Evolutionary conservation across 1,284 basidiomycete genomes (phyloP).

Genomic region (Sporisorium exsertum): DNA sequence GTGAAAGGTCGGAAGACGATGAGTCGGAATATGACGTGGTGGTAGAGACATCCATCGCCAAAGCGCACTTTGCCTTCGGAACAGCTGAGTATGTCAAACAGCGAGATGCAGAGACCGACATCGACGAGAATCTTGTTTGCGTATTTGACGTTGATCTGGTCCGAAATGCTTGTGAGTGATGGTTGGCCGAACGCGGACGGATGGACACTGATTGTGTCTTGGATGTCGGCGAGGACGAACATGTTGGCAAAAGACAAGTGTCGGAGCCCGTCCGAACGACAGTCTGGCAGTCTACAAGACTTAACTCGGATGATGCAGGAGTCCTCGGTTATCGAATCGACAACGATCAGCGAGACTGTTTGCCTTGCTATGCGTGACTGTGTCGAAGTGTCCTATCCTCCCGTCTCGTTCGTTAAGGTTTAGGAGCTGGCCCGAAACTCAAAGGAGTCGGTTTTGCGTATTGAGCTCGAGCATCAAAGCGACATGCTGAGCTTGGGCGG

Average conservation of each 20-base stretch:
- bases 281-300: not conserved
- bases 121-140: constrained; percentile 92
- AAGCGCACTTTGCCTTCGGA: constrained; percentile 93
- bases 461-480: constrained; percentile 3
- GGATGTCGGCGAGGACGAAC: constrained; percentile 62
- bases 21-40: constrained; percentile 91
- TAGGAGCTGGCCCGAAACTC: not conserved
- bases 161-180: constrained; percentile 78
- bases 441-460: not conserved
- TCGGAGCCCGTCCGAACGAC: not conserved
- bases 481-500: constrained; percentile 3
- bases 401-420: not conserved
- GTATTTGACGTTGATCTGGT: constrained; percentile 90
- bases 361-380: not conserved
- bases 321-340: not conserved
- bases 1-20: constrained; percentile 91
- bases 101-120: constrained; percentile 87
- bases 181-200: constrained; percentile 80
- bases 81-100: constrained; percentile 86
- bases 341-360: not conserved
- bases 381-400: not conserved
- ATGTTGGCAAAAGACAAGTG: constrained; percentile 17
- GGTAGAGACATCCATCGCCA: constrained; percentile 93
- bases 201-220: constrained; percentile 82
- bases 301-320: not conserved